Evolutionary conservation across 306 rosid species (phyloP), one percentile per base, ranked within the genome.

Genomic region (Quercus alba): DNA sequence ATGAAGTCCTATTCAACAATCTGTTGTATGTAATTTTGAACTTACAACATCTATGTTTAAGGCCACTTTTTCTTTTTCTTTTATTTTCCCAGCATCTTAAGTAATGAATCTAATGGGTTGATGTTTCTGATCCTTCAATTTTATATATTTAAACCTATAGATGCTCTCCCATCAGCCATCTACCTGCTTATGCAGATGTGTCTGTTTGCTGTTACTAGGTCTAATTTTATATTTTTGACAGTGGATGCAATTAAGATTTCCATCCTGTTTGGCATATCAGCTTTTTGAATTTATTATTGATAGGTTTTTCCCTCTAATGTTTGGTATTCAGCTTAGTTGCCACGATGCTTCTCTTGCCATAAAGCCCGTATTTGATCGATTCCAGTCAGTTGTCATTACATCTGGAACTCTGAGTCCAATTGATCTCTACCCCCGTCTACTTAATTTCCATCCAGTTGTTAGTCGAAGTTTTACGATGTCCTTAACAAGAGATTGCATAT

Each of bases 381-480:
- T 95, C 89, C 99, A 95, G 83, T 87, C 99, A 6, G 98, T 95
- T 63, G 97, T 91, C 75, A 95, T 95, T 74, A 93, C 98, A 70
- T 95, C 98, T 71, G 99, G 98, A 81, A 95, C 98, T 33, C 92
- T 95, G 81, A 91, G 98, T 83, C 99, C 99, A 21, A 90, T 95
- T 86, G 97, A 95, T 89, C 83, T 95, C 75, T 95, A 91, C 83
- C 98, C 99, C 56, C 94, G 91, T 73, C 95, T 94, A 75, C 90
- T 95, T 74, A 95, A 93, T 85, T 95, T 95, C 82, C 89, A 93
- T 80, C 99, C 98, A 66, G 98, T 95, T 72, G 95, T 95, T 63
- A 89, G 98, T 86, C 91, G 98, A 85, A 93, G 99, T 88, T 93
- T 95, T 91, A 93, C 94, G 31, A 95, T 95, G 97, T 95, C 99